Evolutionary conservation across 345 rosid species (phyloP), one percentile per base, ranked within the genome.

Genomic region (Arabis hirsuta): DNA sequence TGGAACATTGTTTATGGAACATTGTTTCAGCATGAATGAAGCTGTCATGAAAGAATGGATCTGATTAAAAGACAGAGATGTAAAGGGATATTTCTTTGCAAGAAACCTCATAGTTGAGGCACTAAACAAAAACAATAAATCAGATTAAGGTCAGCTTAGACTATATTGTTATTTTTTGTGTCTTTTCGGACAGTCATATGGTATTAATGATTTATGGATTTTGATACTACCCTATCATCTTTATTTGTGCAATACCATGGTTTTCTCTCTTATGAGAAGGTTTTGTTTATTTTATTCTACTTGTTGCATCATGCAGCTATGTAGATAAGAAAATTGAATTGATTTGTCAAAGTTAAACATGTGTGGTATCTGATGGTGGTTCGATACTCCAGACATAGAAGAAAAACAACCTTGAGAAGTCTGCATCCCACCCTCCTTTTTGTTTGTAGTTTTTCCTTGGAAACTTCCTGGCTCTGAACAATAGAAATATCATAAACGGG

Each of bases 351-450:
- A n/a, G n/a, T n/a, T n/a, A n/a, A n/a, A 62, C 96, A 90, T 86
- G 80, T 79, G 67, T 48, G 79, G 73, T 51, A 74, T 55, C 50
- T 79, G 76, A 66, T 65, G 79, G 69, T 71, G 75, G 51, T 58
- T 83, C 61, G 68, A 57, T 62, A 68, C 43, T 59, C 82, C 81
- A 78, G 84, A 73, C 13, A 82, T 81, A 76, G 82, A 78, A 61
- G 89, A 78, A 64, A 81, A 64, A 61, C 84, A 77, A 53, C 83
- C 85, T 26, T 76, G 71, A 80, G 76, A 73, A n/a, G 74, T 68
- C 73, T 82, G 84, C 43, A 84, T 66, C 61, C 90, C 96, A 75
- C 88, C 87, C 72, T 93, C 97, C 81, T 78, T 93, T 88, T 78
- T 90, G 61, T 78, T 80, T 3, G 84, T 52, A 55, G 89, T 55